Base-by-base conservation (phyloP, 768 basidiomycete genomes). In the Suillus sp. region DNA sequence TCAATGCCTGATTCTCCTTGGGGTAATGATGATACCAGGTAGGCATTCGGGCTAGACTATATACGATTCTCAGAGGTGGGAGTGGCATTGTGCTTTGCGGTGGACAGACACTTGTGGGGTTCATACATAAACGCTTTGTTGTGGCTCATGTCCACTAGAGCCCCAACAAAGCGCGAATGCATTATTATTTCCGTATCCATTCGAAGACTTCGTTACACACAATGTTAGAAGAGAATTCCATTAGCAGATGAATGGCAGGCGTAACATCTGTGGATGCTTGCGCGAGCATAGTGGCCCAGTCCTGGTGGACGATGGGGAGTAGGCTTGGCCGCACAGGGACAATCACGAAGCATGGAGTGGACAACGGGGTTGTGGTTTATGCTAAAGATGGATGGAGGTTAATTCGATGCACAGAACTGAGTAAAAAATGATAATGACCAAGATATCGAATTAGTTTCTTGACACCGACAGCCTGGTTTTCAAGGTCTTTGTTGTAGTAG, bases 101-200 rank as follows among this genome's bases (percentile, higher is more conserved):
- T 57, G 11, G 38, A 40, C 56, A 18, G 10, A 40, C 10, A 3
- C 18, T 57, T 57, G 25, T 40, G 4, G 55, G 18, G 4, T 11
- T 32, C 48, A 18, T 53, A 30, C 27, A 57, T 20, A 40, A 27
- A 57, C 25, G 38, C 56, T 57, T 57, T 57, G 56, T 57, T 38
- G 10, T 18, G 6, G 38, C 11, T 30, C 25, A 27, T 6, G 38
- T 40, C 38, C 8, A 30, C 18, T 6, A 30, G 56, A 57, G 37
- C 56, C 25, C 40, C 25, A 25, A 40, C 56, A 57, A 57, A 57
- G 56, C 37, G 9, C 18, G 18, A 40, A 57, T 25, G 55, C 3
- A 57, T 27, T 27, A 11, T 57, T 18, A 57, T 38, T 40, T 57
- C 56, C 18, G 6, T 18, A 40, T 30, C 22, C 18, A 1, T n/a